phyloP scores from a whole-genome alignment of 116 monocot genomes.

The Trichopus zeylanicus region DNA sequence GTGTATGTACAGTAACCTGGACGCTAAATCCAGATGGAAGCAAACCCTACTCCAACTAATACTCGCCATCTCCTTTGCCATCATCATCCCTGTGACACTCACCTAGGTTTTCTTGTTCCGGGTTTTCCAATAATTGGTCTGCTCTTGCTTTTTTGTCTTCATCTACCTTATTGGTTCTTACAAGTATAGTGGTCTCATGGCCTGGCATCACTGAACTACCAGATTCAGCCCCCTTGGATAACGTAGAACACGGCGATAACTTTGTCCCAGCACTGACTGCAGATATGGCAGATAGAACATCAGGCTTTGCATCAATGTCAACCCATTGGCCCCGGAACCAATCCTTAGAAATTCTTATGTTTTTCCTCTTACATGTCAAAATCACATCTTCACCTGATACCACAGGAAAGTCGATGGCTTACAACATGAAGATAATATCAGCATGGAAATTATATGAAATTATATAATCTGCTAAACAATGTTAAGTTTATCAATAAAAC shows the following conservation, averaged over 20 bases:
- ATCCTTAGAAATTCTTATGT: conserved; percentile 66
- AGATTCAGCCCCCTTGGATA: conserved; percentile 43
- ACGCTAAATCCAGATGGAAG: no score
- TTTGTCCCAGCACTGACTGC: conserved; percentile 13
- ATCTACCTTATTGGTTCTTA: conserved; percentile 19
- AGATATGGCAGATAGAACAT: conserved; percentile 43
- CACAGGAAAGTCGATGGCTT: neutral
- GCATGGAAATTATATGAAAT: no score
- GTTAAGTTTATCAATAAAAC: no score
- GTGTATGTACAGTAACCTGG: no score
- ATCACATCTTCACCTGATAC: conserved; percentile 68
- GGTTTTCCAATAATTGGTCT: conserved; percentile 1
- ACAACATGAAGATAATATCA: neutral
- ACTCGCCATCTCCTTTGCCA: no score
- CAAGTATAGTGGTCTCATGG: neutral
- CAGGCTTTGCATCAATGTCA: conserved; percentile 49
- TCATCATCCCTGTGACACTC: no score
- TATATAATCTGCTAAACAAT: no score
- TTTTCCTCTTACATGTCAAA: conserved; percentile 35
- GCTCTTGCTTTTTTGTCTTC: conserved; percentile 20
- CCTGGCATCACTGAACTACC: conserved; percentile 60
- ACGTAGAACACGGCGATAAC: conserved; percentile 12
- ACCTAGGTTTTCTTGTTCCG: conserved; percentile 12
- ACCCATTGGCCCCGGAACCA: conserved; percentile 78
- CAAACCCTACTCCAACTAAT: no score